These are phyloP conservation scores for Ophiocordyceps unilateralis DNA, from an alignment of 2,329 filamentous ascomycete species.

Conservation along the genomic window DNA sequence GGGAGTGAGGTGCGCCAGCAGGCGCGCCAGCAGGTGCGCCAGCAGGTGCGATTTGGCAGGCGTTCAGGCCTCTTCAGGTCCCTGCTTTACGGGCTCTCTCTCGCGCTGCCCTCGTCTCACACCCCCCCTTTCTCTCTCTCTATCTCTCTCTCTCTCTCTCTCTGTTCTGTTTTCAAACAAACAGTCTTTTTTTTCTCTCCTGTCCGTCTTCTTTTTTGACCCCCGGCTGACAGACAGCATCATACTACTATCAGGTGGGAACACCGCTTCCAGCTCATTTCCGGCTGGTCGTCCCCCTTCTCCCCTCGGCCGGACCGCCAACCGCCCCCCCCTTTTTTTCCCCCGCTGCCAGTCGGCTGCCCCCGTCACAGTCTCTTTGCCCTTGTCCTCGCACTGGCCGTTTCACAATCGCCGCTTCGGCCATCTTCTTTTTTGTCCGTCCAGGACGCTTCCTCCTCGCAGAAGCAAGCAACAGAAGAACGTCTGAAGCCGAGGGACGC, in stretches of 20 bases:
- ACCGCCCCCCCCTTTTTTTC: neutral
- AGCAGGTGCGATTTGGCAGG: no score
- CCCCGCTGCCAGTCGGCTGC: neutral
- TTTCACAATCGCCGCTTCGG: neutral
- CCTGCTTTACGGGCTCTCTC: no score
- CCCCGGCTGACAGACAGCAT: neutral
- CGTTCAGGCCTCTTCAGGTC: no score
- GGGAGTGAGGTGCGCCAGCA: no score
- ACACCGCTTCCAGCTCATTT: neutral
- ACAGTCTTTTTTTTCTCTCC: neutral
- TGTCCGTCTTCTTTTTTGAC: neutral
- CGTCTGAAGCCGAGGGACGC: no score
- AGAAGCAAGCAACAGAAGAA: no score
- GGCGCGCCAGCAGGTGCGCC: neutral
- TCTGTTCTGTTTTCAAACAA: neutral
- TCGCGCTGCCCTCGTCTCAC: no score
- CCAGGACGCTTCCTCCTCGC: no score
- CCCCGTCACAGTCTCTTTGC: neutral
- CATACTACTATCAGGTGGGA: neutral
- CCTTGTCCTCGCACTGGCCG: neutral
- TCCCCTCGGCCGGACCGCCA: neutral
- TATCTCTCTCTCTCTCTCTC: neutral
- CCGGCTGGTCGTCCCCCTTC: neutral
- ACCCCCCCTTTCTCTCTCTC: neutral
- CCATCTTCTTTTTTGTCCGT: neutral